Evolutionary conservation across 1,284 basidiomycete genomes (phyloP).

Genomic region (Fereydounia khargensis): DNA sequence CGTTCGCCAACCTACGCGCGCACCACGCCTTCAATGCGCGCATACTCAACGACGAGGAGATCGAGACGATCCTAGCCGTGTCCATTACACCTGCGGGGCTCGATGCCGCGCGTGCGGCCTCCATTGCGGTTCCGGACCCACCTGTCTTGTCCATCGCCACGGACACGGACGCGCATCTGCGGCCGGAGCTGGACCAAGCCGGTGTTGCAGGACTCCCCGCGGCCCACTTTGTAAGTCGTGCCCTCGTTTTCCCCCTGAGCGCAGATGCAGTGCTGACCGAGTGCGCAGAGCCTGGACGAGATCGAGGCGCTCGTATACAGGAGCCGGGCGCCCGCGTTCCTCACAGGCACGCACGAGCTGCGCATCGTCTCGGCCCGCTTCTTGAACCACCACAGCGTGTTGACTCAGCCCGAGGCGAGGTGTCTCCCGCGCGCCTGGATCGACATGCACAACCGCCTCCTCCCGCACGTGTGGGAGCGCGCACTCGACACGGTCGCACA

Average conservation of each 20-base stretch:
- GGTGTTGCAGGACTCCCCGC: no score
- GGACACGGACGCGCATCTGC: no score
- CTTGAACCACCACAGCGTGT: background rate
- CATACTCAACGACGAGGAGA: conserved; percentile 27
- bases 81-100: background rate
- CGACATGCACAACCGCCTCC: background rate
- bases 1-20: conserved; percentile 14
- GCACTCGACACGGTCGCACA: conserved; percentile 5
- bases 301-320: background rate
- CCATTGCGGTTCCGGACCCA: conserved; percentile 2
- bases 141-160: no score
- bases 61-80: conserved; percentile 13
- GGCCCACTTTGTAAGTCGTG: no score
- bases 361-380: background rate
- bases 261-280: no score
- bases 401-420: background rate
- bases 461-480: background rate
- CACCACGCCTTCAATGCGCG: conserved; percentile 22
- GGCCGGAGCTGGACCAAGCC: no score
- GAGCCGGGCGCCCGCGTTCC: background rate
- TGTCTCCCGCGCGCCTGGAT: background rate
- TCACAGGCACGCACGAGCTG: background rate
- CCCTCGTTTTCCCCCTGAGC: no score
- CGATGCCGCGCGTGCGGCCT: conserved; percentile 1
- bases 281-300: no score